These are phyloP conservation scores for Fraxinus velutina DNA, from an alignment of 305 asterid genomes.

Conservation along the genomic window DNA sequence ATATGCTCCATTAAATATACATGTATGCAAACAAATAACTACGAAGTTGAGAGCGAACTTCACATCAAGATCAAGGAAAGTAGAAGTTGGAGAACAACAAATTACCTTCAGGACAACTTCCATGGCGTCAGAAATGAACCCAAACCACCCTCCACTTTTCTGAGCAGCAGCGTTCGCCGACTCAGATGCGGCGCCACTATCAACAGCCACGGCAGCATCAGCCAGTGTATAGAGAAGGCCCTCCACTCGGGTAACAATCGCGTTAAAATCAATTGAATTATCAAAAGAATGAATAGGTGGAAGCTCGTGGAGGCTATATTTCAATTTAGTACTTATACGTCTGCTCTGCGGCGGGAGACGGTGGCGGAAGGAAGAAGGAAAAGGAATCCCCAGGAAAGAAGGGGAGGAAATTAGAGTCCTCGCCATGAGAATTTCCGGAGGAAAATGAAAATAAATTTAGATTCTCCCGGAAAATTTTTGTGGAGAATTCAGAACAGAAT, in stretches of 20 bases:
- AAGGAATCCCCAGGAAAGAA: conserved; percentile 55
- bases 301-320: conserved; percentile 62
- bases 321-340: conserved; percentile 54
- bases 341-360: conserved; percentile 34
- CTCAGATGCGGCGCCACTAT: conserved; percentile 46
- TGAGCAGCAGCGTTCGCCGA: conserved; percentile 40
- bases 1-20: conserved; percentile 11
- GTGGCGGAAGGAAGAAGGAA: conserved; percentile 57
- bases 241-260: conserved; percentile 65
- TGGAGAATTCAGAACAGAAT: neutral
- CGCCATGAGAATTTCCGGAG: neutral
- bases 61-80: conserved; percentile 9
- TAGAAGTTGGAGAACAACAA: neutral
- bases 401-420: conserved; percentile 16
- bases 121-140: conserved; percentile 90
- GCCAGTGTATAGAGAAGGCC: conserved; percentile 81
- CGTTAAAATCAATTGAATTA: conserved; percentile 44
- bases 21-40: neutral
- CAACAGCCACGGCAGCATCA: conserved; percentile 76
- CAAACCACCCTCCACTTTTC: conserved; percentile 94
- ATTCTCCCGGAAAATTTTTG: neutral
- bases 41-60: neutral
- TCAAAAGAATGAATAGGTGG: conserved; percentile 44
- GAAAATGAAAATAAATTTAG: neutral
- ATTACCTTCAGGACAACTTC: conserved; percentile 89